These are phyloP conservation scores for Gentiana dahurica DNA, from an alignment of 257 asterid genomes.

Conservation along the genomic window DNA sequence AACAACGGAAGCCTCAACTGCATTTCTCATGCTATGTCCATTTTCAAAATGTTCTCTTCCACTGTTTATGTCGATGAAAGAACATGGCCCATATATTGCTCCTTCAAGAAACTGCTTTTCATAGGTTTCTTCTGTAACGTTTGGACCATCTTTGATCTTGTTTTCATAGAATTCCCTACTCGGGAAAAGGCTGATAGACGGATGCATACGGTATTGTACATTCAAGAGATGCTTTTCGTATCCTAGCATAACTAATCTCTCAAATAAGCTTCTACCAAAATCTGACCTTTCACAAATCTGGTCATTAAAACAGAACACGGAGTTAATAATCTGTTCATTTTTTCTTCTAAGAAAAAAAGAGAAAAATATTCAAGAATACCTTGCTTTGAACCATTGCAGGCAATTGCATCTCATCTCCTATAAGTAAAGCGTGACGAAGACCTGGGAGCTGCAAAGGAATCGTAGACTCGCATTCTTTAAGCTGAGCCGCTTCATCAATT, in stretches of 20 bases:
- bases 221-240: slow-evolving; percentile 44
- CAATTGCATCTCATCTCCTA: slow-evolving; percentile 74
- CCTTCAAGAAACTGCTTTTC: slow-evolving; percentile 36
- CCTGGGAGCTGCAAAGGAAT: slow-evolving; percentile 66
- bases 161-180: slow-evolving; percentile 45
- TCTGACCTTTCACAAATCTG: slow-evolving; percentile 41
- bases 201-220: slow-evolving; percentile 84
- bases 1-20: slow-evolving; percentile 41
- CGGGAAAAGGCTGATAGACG: slow-evolving; percentile 65
- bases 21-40: slow-evolving; percentile 34
- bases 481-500: slow-evolving; percentile 85
- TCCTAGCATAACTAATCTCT: slow-evolving; percentile 54
- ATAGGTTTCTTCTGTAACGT: slow-evolving; percentile 28
- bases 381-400: slow-evolving; percentile 82
- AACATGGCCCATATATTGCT: slow-evolving; percentile 41
- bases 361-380: slow-evolving; percentile 23
- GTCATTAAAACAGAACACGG: neutral
- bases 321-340: too few relatives aligned
- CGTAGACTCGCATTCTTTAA: slow-evolving; percentile 68
- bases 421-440: slow-evolving; percentile 54
- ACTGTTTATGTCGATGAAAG: slow-evolving; percentile 45
- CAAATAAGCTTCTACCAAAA: slow-evolving; percentile 75
- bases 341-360: too few relatives aligned
- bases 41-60: slow-evolving; percentile 41
- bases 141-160: slow-evolving; percentile 39